Conservation (phyloP, 23 red algal species). For the Gracilaria domingensis region DNA sequence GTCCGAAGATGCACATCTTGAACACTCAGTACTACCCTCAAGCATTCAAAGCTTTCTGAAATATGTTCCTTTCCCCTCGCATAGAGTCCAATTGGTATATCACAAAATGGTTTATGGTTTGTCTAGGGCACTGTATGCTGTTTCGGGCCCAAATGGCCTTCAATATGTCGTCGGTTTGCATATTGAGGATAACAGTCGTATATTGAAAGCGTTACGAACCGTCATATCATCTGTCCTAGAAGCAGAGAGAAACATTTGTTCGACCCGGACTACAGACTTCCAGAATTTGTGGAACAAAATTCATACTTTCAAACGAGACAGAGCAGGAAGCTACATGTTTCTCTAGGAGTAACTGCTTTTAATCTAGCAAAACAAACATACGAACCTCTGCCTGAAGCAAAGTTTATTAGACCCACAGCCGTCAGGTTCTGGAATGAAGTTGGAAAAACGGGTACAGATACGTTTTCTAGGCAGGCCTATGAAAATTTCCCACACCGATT, state of each 20-base stretch:
- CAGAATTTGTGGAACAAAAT: background rate
- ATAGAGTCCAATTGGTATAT: background rate
- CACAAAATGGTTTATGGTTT: background rate
- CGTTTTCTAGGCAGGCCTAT: background rate
- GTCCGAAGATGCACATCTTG: background rate
- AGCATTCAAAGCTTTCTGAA: background rate
- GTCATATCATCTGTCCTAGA: background rate
- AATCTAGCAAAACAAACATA: background rate
- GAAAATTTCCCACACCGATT: background rate
- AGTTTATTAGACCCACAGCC: background rate
- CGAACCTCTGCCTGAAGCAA: conserved; percentile 1
- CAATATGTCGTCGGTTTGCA: background rate
- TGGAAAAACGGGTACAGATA: conserved; percentile 18
- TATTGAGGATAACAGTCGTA: background rate
- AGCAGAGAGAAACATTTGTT: background rate
- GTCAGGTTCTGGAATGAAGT: conserved; percentile 28
- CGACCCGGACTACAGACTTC: background rate
- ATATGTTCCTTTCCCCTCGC: background rate
- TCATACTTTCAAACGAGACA: background rate
- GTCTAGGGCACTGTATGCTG: background rate
- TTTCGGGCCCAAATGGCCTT: background rate
- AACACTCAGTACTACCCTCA: background rate
- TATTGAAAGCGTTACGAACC: no score
- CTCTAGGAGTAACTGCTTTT: background rate
- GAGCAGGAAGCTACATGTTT: background rate